Evolutionary conservation across 768 basidiomycete genomes (phyloP).

Genomic region (Tylopilus sp.): DNA sequence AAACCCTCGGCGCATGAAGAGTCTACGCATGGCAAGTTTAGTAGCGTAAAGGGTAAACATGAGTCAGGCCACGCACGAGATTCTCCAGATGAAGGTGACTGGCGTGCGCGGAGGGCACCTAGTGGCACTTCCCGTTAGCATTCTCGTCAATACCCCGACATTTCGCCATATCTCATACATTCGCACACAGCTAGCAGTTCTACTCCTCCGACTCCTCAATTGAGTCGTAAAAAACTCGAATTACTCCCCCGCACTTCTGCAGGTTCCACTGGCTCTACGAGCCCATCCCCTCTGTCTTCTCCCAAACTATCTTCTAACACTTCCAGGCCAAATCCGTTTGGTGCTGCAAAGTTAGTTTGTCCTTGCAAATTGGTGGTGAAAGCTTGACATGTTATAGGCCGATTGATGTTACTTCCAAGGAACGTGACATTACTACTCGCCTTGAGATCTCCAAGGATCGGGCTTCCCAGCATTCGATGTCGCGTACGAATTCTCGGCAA

Average conservation of each 20-base stretch:
- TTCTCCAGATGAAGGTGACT: conserved; percentile 60
- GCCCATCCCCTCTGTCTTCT: conserved; percentile 74
- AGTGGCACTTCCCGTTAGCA: conserved; percentile 63
- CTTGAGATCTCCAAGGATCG: conserved; percentile 43
- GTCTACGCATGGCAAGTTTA: conserved; percentile 40
- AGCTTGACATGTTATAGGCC: conserved; percentile 49
- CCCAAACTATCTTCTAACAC: conserved; percentile 61
- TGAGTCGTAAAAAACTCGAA: conserved; percentile 77
- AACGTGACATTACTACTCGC: conserved; percentile 71
- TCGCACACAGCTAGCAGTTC: conserved; percentile 55
- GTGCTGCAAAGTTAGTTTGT: conserved; percentile 66
- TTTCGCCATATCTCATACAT: conserved; percentile 12
- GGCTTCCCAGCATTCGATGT: conserved; percentile 39
- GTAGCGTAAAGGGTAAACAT: conserved; percentile 45
- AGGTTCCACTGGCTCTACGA: conserved; percentile 58
- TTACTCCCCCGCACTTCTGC: conserved; percentile 75
- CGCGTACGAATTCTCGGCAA: conserved; percentile 45
- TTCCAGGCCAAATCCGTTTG: conserved; percentile 75
- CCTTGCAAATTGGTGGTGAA: background rate
- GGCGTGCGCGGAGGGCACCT: conserved; percentile 55
- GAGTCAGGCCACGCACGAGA: conserved; percentile 57
- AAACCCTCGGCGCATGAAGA: conserved; percentile 47
- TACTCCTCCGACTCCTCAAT: conserved; percentile 79
- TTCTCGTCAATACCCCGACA: conserved; percentile 19
- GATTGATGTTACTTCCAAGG: conserved; percentile 75